Conservation (phyloP, 2,329 filamentous ascomycete species). For the Aureobasidium pullulans region DNA sequence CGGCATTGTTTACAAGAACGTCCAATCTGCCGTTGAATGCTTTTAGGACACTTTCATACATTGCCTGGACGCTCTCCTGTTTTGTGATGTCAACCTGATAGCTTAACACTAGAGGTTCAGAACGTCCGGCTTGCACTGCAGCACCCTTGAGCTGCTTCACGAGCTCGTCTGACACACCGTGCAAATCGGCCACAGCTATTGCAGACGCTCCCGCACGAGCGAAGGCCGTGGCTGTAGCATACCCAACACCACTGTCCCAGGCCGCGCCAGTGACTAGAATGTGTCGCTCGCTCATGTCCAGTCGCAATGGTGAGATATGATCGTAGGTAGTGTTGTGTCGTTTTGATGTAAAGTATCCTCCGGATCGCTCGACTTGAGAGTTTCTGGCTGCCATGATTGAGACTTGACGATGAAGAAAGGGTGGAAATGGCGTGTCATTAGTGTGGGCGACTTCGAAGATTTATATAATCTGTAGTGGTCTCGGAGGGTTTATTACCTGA, state of each 20-base stretch:
- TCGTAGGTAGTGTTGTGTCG: slow-evolving; percentile 41
- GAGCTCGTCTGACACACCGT: slow-evolving; percentile 38
- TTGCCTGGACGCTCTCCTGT: slow-evolving; percentile 28
- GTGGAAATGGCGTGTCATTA: too few relatives aligned
- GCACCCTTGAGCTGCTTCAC: slow-evolving; percentile 30
- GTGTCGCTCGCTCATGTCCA: slow-evolving; percentile 33
- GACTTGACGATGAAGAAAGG: too few relatives aligned
- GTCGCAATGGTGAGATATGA: slow-evolving; percentile 38
- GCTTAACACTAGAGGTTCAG: slow-evolving; percentile 34
- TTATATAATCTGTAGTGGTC: too few relatives aligned
- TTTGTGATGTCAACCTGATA: slow-evolving; percentile 39
- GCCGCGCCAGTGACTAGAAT: slow-evolving; percentile 45
- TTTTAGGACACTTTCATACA: slow-evolving; percentile 26
- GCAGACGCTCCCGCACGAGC: slow-evolving; percentile 45
- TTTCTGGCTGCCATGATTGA: neutral
- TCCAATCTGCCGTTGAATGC: slow-evolving; percentile 32
- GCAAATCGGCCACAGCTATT: slow-evolving; percentile 48
- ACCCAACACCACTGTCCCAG: slow-evolving; percentile 33
- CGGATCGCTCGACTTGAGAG: neutral
- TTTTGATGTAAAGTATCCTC: slow-evolving; percentile 20
- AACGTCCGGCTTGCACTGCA: slow-evolving; percentile 27
- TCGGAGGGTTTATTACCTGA: too few relatives aligned
- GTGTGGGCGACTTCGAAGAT: too few relatives aligned
- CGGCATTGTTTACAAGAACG: slow-evolving; percentile 44
- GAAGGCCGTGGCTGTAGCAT: slow-evolving; percentile 46